Percentiles rank a stretch among this genome's conserved stretches.
phyloP scores from a whole-genome alignment of 2,329 filamentous ascomycete species.

The Colletotrichum sp. region DNA sequence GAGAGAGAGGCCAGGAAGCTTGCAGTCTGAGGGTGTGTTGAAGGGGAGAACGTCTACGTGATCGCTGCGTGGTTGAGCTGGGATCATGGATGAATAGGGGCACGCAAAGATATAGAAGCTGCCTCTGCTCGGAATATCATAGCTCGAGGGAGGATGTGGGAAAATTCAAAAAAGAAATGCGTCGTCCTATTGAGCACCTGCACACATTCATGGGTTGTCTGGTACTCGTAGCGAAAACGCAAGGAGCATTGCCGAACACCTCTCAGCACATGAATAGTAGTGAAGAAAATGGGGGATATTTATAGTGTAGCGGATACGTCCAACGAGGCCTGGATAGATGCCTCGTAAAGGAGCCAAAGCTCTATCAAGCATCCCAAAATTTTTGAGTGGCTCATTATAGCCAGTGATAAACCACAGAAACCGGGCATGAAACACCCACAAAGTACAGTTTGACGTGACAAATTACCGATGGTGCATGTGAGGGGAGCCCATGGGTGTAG shows the following conservation, averaged over 20 bases:
- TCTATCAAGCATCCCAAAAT: neutral
- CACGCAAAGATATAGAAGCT: accelerated
- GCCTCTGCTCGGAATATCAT: too few relatives aligned
- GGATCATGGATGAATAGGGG: too few relatives aligned
- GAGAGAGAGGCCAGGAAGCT: too few relatives aligned
- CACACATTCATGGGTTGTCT: neutral
- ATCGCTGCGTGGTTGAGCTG: too few relatives aligned
- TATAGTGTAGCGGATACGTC: neutral
- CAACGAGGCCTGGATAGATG: neutral
- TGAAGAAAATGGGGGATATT: neutral
- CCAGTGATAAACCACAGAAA: neutral
- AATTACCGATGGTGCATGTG: neutral
- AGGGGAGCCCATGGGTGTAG: neutral
- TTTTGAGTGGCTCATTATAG: neutral
- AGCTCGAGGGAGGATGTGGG: too few relatives aligned
- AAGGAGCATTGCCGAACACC: neutral
- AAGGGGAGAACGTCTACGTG: too few relatives aligned
- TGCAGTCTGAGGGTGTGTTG: too few relatives aligned
- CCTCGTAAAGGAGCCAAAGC: neutral
- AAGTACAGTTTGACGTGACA: neutral
- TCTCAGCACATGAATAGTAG: neutral
- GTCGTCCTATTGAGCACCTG: too few relatives aligned
- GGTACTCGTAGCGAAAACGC: neutral
- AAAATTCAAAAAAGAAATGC: too few relatives aligned
- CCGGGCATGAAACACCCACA: neutral